phyloP scores from a whole-genome alignment of 805 yeast genomes.

The Pichia phayaonensis region DNA sequence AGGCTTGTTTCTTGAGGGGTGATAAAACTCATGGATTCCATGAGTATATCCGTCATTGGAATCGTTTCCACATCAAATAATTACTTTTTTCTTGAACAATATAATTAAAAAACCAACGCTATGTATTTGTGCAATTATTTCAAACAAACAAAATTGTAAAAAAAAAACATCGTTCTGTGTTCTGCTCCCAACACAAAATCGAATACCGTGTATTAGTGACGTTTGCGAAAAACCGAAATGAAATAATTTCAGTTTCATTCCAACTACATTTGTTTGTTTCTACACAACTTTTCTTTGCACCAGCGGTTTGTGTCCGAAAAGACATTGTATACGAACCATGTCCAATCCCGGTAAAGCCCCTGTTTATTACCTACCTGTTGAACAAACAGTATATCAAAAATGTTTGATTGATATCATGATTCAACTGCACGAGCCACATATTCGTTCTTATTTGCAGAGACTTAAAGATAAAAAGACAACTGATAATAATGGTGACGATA shows the following conservation, averaged over 20 bases:
- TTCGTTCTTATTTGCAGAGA: constrained; percentile 8
- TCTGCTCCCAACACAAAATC: not conserved
- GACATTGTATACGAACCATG: not conserved
- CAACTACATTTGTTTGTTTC: too few species aligned
- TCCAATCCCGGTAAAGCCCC: constrained; percentile 10
- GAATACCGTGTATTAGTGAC: too few species aligned
- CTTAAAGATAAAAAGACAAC: not conserved
- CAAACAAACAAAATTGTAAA: not conserved
- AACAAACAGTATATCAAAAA: constrained; percentile 36
- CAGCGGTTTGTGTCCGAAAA: not conserved
- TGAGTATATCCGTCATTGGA: constrained; percentile 13
- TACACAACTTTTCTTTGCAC: too few species aligned
- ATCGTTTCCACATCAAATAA: constrained; percentile 1
- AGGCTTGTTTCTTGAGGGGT: constrained; percentile 2
- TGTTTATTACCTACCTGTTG: constrained; percentile 33
- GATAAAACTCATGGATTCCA: constrained; percentile 14
- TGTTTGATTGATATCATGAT: constrained; percentile 37
- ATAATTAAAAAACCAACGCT: not conserved
- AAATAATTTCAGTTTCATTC: not conserved
- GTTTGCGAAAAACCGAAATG: not conserved
- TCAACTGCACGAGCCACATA: constrained; percentile 31
- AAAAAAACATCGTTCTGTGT: not conserved
- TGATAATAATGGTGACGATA: not conserved
- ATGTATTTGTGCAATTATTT: not conserved
- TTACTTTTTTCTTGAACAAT: not conserved